Percentiles rank a stretch among this genome's conserved stretches.
Conservation (phyloP, 2,329 filamentous ascomycete species). For the Ampelomyces quisqualis region DNA sequence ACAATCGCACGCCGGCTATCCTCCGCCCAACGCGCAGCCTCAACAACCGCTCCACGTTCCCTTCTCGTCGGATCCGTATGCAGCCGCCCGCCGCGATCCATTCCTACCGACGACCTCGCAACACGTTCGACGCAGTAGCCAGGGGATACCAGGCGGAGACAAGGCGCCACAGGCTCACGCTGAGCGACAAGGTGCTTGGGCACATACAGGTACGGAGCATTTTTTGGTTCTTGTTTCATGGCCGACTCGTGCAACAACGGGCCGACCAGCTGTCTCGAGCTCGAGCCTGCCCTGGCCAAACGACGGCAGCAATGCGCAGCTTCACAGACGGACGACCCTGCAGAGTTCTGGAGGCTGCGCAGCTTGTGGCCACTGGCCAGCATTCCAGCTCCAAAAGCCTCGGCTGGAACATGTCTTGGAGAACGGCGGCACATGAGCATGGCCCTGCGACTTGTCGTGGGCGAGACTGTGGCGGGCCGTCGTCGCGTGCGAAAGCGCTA, state of each 20-base stretch:
- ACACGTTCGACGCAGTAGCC: constrained; percentile 45
- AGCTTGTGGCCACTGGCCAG: constrained; percentile 2
- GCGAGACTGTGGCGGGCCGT: constrained; percentile 3
- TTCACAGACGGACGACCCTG: background rate
- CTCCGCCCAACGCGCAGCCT: constrained; percentile 36
- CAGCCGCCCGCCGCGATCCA: constrained; percentile 49
- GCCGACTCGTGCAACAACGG: no score
- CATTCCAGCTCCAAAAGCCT: background rate
- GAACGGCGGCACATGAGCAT: constrained; percentile 19
- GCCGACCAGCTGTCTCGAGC: no score
- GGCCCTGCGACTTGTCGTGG: constrained; percentile 9
- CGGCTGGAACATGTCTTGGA: constrained; percentile 12
- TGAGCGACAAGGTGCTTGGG: constrained; percentile 40
- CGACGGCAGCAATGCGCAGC: background rate
- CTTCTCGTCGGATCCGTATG: constrained; percentile 50
- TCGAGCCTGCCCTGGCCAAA: no score
- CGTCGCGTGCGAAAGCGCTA: constrained; percentile 17
- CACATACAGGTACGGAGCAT: constrained; percentile 40
- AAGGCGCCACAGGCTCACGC: constrained; percentile 25
- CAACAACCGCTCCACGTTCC: constrained; percentile 48
- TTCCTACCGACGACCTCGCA: constrained; percentile 46
- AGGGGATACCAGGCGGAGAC: constrained; percentile 40
- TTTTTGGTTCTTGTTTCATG: constrained; percentile 6
- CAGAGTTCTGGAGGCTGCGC: constrained; percentile 1
- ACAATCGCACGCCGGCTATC: constrained; percentile 33